Percentiles rank a stretch among this genome's conserved stretches.
These are phyloP conservation scores for Capsella bursapastoris DNA, from an alignment of 345 rosid genomes.

Conservation along the genomic window DNA sequence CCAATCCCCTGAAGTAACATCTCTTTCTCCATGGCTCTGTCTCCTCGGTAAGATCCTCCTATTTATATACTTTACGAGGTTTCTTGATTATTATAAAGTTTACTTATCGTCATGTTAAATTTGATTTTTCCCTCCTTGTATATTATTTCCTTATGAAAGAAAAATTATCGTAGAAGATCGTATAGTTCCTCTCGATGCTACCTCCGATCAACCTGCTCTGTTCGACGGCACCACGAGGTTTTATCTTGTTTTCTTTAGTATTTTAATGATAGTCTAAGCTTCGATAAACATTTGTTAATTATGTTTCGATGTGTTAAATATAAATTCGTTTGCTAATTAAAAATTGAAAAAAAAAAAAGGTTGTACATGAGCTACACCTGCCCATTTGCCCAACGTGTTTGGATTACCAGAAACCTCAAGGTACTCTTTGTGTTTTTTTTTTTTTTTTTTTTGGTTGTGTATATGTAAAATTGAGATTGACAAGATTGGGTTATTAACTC, in stretches of 20 bases:
- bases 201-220: constrained; percentile 66
- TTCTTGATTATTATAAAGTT: neutral
- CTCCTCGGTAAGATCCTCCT: constrained; percentile 32
- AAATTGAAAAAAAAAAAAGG: constrained; percentile 41
- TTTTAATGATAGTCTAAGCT: neutral
- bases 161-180: constrained; percentile 50
- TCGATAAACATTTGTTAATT: neutral
- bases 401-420: constrained; percentile 84
- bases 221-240: constrained; percentile 84
- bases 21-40: constrained; percentile 31
- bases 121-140: neutral
- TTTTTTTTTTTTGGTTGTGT: neutral
- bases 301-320: neutral
- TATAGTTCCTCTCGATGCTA: constrained; percentile 56
- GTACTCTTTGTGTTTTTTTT: constrained; percentile 36
- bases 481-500: neutral
- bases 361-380: constrained; percentile 72
- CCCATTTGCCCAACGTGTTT: constrained; percentile 83
- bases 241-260: neutral
- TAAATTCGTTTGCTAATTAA: neutral
- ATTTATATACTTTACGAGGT: neutral
- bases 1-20: neutral
- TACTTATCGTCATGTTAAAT: neutral
- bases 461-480: neutral
- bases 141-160: neutral